Evolutionary conservation across 495 filamentous ascomycete genomes (phyloP), one percentile per base, ranked within the genome.

Genomic region (Xylaria grammica): DNA sequence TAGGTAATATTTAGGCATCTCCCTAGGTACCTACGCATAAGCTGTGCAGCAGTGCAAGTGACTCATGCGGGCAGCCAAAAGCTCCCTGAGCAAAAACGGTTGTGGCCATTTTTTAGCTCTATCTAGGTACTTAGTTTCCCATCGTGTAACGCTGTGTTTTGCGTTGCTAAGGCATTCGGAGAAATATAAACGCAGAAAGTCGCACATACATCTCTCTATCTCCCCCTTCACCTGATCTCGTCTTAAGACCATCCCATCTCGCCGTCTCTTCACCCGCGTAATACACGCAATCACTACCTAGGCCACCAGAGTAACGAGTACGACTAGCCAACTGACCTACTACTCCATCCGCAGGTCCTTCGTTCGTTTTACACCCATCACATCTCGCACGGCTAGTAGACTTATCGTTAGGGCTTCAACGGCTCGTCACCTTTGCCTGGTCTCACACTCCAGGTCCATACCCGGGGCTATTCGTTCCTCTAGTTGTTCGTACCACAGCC

Each of bases 21-120:
- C 8, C 34, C 13, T 42, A 17, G 40, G 40, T 42, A 42, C n/a
- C n/a, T n/a, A n/a, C n/a, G n/a, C n/a, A n/a, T n/a, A n/a, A n/a
- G 40, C 8, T 42, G 8, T 42, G 40, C 13, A 19, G n/a, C 26
- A 29, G 49, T 32, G 49, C n/a, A 26, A 38, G 32, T 61, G 58
- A 61, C 46, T 51, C 58, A 61, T 52, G 58, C 58, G 45, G 32
- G 17, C 58, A 61, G 34, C 22, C 29, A 52, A 7, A 20, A 30
- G n/a, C 30, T 48, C 20, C 22, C 30, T 36, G 22, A 46, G n/a
- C 15, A 19, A 19, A 49, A 49, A 26, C 34, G 42, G n/a, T 49
- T 46, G 55, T 59, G 20, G 8, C 13, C 26, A 20, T 45, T 30
- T 55, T 44, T n/a, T 46, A 22, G 4, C 26, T 30, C 20, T 45